phyloP scores from a whole-genome alignment of 176 grass and related monocot species.

The Phyllostachys edulis region DNA sequence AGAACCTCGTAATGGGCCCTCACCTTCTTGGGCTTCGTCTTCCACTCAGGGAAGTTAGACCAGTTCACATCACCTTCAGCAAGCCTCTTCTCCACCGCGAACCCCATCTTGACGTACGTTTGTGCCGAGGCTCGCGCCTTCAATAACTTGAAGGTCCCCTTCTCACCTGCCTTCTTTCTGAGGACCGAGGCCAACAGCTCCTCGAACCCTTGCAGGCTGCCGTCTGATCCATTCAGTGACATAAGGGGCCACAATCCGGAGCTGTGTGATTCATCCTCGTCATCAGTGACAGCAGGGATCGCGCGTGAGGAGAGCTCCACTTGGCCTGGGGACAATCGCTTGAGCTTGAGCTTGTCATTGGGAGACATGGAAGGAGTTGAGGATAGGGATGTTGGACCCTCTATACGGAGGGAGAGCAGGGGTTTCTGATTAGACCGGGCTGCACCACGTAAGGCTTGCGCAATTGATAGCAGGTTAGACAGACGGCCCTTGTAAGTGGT shows the following conservation, averaged over 20 bases:
- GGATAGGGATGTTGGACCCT: conserved; percentile 66
- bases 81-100: conserved; percentile 54
- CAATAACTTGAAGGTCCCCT: conserved; percentile 72
- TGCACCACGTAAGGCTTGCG: conserved; percentile 59
- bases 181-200: conserved; percentile 73
- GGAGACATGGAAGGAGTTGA: conserved; percentile 68
- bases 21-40: conserved; percentile 63
- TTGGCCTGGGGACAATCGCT: conserved; percentile 66
- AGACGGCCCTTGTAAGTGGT: conserved; percentile 53
- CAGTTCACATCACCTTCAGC: conserved; percentile 56
- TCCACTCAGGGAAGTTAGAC: conserved; percentile 60
- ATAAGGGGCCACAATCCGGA: conserved; percentile 68
- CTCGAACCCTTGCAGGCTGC: conserved; percentile 67
- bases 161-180: conserved; percentile 47
- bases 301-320: conserved; percentile 64
- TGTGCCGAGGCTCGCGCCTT: conserved; percentile 63
- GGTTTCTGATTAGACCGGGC: conserved; percentile 59
- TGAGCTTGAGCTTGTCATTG: conserved; percentile 76
- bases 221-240: conserved; percentile 72
- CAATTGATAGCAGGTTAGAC: conserved; percentile 62
- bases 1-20: conserved; percentile 80
- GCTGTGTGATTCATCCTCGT: conserved; percentile 29
- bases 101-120: conserved; percentile 85
- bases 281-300: conserved; percentile 27
- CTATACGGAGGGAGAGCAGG: conserved; percentile 75